Conservation (phyloP, 2,329 filamentous ascomycete genomes). For the Fusarium ramigenum region DNA sequence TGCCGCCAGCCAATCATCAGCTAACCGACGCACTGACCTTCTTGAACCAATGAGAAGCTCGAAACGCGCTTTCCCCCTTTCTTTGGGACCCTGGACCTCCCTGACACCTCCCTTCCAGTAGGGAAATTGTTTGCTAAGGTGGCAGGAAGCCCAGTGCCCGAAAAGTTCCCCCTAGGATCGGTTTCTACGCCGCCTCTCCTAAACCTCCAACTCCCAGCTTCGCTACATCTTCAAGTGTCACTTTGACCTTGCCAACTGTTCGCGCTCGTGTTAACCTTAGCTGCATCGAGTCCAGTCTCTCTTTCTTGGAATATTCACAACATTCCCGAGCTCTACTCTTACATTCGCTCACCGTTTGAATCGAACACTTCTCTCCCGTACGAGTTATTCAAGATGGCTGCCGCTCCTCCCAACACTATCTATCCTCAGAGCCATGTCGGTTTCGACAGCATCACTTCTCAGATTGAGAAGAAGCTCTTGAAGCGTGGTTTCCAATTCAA, state of each 20-base stretch:
- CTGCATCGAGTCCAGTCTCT: constrained; percentile 32
- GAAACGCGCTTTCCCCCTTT: constrained; percentile 55
- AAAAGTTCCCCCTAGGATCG: constrained; percentile 53
- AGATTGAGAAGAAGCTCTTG: constrained; percentile 99
- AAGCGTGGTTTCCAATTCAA: constrained; percentile 99
- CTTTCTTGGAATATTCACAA: constrained; percentile 44
- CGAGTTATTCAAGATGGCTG: constrained; percentile 56
- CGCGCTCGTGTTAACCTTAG: constrained; percentile 33
- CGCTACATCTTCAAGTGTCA: constrained; percentile 40
- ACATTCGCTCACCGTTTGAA: constrained; percentile 45
- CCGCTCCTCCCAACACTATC: constrained; percentile 75
- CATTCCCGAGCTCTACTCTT: constrained; percentile 42
- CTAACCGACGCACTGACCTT: constrained; percentile 44
- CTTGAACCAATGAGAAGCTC: constrained; percentile 45
- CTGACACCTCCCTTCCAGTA: constrained; percentile 48
- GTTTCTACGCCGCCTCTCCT: constrained; percentile 41
- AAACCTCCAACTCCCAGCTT: constrained; percentile 44
- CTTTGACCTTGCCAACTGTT: constrained; percentile 35
- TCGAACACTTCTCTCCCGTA: constrained; percentile 34
- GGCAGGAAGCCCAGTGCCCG: constrained; percentile 50
- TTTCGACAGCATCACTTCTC: constrained; percentile 99
- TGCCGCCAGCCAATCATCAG: constrained; percentile 46
- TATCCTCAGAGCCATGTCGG: constrained; percentile 98
- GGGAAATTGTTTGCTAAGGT: constrained; percentile 61
- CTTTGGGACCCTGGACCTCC: constrained; percentile 50